Base-by-base conservation (phyloP, 495 filamentous ascomycete genomes). In the Neurospora intermedia region DNA sequence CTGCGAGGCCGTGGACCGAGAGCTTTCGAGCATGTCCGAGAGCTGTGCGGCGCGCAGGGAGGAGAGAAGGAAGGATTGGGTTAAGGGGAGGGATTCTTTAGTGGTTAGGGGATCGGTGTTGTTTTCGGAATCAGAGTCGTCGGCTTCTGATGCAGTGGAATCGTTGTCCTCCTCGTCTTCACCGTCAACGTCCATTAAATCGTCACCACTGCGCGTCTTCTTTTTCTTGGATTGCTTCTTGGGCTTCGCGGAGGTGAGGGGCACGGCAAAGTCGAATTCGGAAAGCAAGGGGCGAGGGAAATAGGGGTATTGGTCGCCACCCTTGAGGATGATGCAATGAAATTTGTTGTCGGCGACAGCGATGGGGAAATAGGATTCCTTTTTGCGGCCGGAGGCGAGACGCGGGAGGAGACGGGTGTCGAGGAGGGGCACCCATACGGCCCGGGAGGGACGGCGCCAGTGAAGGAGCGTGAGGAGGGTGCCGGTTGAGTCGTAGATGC, bases 301-400 rank as follows among this genome's bases (percentile, higher is more conserved):
- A 84, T 97, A 97, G 4, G 96, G 96, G 79, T 98, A 89, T 78
- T 91, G 87, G 77, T 99, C 96, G 15, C 91, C 92, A 72, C 96
- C 96, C 79, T 99, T 98, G 76, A 99, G 91, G 76, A 99, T 98
- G 81, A 98, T 97, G 82, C 96, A 98, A 84, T 98, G 94, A 81
- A 99, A 99, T 78, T 92, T 96, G 75, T 91, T 87, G 75, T 94
- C 89, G 18, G 94, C 94, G 3, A 98, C 94, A 11, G 95, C 96
- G 42, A 99, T 93, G 0, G 96, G 96, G 89, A 94, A 99, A 82
- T 99, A 99, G 0, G 86, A 88, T 80, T 99, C 96, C 74, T 92
- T 89, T 78, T 96, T 97, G 66, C 89, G 88, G 43, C 96, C 96
- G 8, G 88, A 88, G 4, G 91, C 90, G 6, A 97, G 85, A 70